Evolutionary conservation across 1,139 yeast species (phyloP), one percentile per base, ranked within the genome.

Genomic region (Barnettozyma hawaiiensis): DNA sequence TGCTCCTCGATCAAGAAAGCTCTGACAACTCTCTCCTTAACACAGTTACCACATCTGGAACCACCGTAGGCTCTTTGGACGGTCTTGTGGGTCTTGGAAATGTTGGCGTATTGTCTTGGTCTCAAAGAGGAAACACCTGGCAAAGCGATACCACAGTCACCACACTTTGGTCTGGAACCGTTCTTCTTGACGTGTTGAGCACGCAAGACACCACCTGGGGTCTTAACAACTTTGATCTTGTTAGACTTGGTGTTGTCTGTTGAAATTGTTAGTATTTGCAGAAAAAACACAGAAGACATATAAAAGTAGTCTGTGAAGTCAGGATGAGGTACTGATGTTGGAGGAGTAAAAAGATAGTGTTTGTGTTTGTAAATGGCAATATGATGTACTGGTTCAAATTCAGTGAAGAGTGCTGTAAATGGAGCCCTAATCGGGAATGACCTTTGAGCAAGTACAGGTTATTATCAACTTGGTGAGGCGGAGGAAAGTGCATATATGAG

Each of bases 21-120:
- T 80, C 97, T 90, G 71, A 90, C 89, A 65, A 92, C 83, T 83
- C 96, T 86, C 75, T 89, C 95, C 82, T 87, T 89, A 69, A 90
- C 97, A 78, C 96, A 86, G 86, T 82, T 84, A 67, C 95, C 95
- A 77, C 96, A 89, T 80, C 94, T 81, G 66, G 95, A 82, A 72
- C 98, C 98, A 78, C 98, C 98, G 90, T 92, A 92, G 66, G 96
- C 90, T 82, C 98, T 92, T 71, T 90, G 90, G 63, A 92, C 98
- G 61, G 96, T 85, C 83, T 92, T 90, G 81, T 85, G 86, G 67
- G 96, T 86, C 80, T 84, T 89, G 61, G 97, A 87, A 64, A 90
- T 80, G 64, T 78, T 75, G 62, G 97, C 97, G 79, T 85, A 89
- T 76, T 86, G 79, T 77, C 97, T 85, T 78, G 98, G 97, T 82